Percentiles rank a stretch among this genome's conserved stretches.
These are phyloP conservation scores for Cyberlindnera petersonii DNA, from an alignment of 805 yeast species.

Conservation along the genomic window DNA sequence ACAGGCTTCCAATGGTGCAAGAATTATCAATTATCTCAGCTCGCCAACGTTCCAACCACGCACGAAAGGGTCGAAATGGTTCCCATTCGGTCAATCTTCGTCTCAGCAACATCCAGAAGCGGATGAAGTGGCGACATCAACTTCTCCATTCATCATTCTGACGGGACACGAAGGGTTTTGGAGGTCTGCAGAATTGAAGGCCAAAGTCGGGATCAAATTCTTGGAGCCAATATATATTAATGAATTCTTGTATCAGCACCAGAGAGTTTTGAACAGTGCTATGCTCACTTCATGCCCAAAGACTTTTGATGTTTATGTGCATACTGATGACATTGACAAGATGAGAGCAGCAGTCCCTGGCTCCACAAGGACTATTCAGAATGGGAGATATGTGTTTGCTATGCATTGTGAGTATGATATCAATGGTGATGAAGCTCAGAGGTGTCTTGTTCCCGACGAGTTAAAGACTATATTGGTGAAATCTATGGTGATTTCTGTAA, in stretches of 20 bases:
- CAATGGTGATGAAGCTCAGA: slow-evolving; percentile 24
- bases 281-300: slow-evolving; percentile 39
- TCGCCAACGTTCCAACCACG: slow-evolving; percentile 30
- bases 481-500: slow-evolving; percentile 30
- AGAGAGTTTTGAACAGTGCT: slow-evolving; percentile 34
- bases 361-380: too few species aligned
- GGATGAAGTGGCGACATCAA: slow-evolving; percentile 2
- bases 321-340: slow-evolving; percentile 7
- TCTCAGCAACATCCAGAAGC: background rate
- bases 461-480: slow-evolving; percentile 31
- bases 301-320: slow-evolving; percentile 30
- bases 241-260: slow-evolving; percentile 34
- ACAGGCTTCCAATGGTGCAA: slow-evolving; percentile 29
- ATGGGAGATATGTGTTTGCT: slow-evolving; percentile 7
- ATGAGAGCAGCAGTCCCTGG: background rate
- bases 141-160: slow-evolving; percentile 24
- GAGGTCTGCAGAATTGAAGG: slow-evolving; percentile 14
- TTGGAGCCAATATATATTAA: slow-evolving; percentile 36
- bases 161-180: slow-evolving; percentile 27
- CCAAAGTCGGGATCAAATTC: slow-evolving; percentile 34
- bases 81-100: too few species aligned
- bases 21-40: slow-evolving; percentile 33
- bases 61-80: slow-evolving; percentile 10
- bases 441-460: slow-evolving; percentile 29
- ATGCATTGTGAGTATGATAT: slow-evolving; percentile 14